Evolutionary conservation across 768 basidiomycete genomes (phyloP), one percentile per base, ranked within the genome.

Genomic region (Tulasnella sp.): DNA sequence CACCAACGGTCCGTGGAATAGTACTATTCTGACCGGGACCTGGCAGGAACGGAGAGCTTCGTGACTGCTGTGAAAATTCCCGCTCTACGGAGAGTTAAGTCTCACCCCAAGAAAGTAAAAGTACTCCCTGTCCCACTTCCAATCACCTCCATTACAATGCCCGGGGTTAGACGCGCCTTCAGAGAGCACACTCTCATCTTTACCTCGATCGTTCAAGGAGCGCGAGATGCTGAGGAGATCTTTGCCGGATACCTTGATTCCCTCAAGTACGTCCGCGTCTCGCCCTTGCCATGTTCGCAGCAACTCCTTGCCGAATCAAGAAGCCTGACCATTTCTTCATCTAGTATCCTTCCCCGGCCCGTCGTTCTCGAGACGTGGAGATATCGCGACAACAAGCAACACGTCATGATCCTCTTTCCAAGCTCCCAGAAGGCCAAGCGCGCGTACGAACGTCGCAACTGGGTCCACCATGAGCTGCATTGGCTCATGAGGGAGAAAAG

Each of bases 351-450:
- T 18, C 64, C 64, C 9, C 64, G 34, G 16, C 64, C 64, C 1
- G 64, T 69, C 31, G 64, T 69, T 18, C 64, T 69, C 31, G 28
- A 16, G 16, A 69, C 64, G 24, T 69, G 64, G 64, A 69, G 34
- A 37, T 28, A 69, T 34, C 64, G 64, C 18, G 16, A 28, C 64
- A 69, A 69, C 28, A 69, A 69, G 64, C 64, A 69, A 69, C 28
- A 18, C 64, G 64, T 69, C 64, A 69, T 69, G 64, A 69, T 69
- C 34, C 64, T 69, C 64, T 69, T 69, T 37, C 64, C 64, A 16
- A 69, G 7, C 18, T 31, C 64, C 24, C 31, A 34, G 12, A 28
- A 69, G 31, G 64, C 64, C 28, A 37, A 16, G 16, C 24, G 18
- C 12, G 31, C 28, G 28, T 69, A 31, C 64, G 34, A 69, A 20